Percentiles rank a stretch among this genome's conserved stretches.
Conservation (phyloP, 768 basidiomycete species). For the Galerina marginata region DNA sequence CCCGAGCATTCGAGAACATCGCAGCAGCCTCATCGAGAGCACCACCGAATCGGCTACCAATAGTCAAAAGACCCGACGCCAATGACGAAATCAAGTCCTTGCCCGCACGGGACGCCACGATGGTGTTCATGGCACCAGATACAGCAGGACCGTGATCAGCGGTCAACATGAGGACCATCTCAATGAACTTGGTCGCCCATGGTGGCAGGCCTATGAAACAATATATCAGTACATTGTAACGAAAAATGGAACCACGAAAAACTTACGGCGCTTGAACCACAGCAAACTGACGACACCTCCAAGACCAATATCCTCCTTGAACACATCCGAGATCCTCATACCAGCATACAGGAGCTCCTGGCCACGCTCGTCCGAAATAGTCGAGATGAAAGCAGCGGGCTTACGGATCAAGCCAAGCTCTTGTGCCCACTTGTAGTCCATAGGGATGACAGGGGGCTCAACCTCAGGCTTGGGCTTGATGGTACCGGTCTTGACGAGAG, state of each 20-base stretch:
- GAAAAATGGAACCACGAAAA: conserved; percentile 10
- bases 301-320: conserved; percentile 95
- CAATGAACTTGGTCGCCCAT: conserved; percentile 98
- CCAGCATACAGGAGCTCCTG: conserved; percentile 98
- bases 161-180: conserved; percentile 99
- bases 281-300: conserved; percentile 95
- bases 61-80: conserved; percentile 94
- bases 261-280: conserved; percentile 93
- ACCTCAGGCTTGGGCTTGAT: conserved; percentile 78
- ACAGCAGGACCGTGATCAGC: conserved; percentile 98
- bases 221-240: conserved; percentile 1
- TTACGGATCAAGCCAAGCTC: conserved; percentile 98
- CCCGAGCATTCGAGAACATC: conserved; percentile 93
- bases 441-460: conserved; percentile 96
- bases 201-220: conserved; percentile 63
- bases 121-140: conserved; percentile 99
- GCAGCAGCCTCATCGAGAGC: conserved; percentile 96
- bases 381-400: conserved; percentile 98
- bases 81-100: conserved; percentile 98
- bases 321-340: conserved; percentile 98
- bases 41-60: conserved; percentile 98
- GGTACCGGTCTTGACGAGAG: conserved; percentile 70
- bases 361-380: conserved; percentile 98
- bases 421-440: conserved; percentile 99
- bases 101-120: conserved; percentile 98